These are phyloP conservation scores for Aspergillus wentii DNA, from an alignment of 495 filamentous ascomycete species.

Conservation along the genomic window DNA sequence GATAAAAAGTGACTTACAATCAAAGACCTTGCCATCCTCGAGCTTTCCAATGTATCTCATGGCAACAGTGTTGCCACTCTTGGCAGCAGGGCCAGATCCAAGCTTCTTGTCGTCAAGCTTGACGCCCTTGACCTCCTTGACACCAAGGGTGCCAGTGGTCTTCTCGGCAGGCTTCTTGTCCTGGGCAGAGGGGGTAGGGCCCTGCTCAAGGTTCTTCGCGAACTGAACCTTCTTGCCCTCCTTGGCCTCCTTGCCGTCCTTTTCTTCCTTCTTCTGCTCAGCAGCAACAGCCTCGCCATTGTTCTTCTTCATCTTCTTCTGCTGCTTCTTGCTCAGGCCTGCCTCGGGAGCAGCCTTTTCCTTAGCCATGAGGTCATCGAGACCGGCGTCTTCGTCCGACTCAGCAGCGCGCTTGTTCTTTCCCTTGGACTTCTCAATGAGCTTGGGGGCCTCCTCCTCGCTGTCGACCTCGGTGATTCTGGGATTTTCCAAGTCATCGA, in stretches of 20 bases:
- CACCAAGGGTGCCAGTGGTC: slow-evolving; percentile 52
- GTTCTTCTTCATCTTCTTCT: slow-evolving; percentile 99
- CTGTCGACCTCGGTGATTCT: slow-evolving; percentile 81
- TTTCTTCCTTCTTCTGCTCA: slow-evolving; percentile 51
- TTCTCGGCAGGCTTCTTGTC: slow-evolving; percentile 46
- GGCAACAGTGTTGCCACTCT: slow-evolving; percentile 78
- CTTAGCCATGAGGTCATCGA: slow-evolving; percentile 76
- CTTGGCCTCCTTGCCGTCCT: slow-evolving; percentile 43
- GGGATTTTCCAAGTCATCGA: slow-evolving; percentile 73
- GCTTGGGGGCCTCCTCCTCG: slow-evolving; percentile 75
- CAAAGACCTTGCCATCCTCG: slow-evolving; percentile 86
- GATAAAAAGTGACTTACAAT: slow-evolving; percentile 54
- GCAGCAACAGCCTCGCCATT: slow-evolving; percentile 71
- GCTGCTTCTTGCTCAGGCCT: slow-evolving; percentile 88
- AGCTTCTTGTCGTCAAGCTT: slow-evolving; percentile 93
- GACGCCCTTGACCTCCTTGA: slow-evolving; percentile 79
- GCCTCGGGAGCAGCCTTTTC: slow-evolving; percentile 55
- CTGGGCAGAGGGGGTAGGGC: slow-evolving; percentile 64
- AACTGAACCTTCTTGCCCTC: slow-evolving; percentile 96
- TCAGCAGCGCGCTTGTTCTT: slow-evolving; percentile 87
- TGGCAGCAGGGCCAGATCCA: slow-evolving; percentile 73
- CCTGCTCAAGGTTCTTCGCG: slow-evolving; percentile 96
- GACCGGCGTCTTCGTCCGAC: slow-evolving; percentile 51
- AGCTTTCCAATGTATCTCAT: slow-evolving; percentile 99
- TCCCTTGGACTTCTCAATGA: slow-evolving; percentile 68